Percentiles rank a stretch among this genome's conserved stretches.
These are phyloP conservation scores for Rhodotorula glutinis DNA, from an alignment of 1,284 basidiomycete genomes.

Conservation along the genomic window DNA sequence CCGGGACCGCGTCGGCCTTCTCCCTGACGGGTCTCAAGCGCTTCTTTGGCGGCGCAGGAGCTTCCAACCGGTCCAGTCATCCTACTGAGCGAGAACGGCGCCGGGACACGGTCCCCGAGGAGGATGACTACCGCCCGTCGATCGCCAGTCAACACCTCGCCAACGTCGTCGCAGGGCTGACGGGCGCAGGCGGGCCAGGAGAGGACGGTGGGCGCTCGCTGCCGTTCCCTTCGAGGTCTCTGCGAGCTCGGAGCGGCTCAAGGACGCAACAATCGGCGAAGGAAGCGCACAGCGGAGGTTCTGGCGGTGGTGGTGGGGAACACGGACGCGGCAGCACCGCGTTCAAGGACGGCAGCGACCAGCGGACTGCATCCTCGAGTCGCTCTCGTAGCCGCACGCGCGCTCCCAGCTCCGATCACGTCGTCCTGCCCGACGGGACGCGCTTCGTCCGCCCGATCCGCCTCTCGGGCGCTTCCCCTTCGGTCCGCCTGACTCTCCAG, in stretches of 20 bases:
- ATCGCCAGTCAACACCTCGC: neutral
- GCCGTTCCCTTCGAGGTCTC: too few relatives aligned
- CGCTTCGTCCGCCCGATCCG: conserved; percentile 14
- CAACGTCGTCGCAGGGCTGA: neutral
- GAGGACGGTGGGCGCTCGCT: too few relatives aligned
- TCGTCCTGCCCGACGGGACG: conserved; percentile 1
- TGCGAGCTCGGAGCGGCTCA: too few relatives aligned
- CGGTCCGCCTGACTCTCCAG: conserved; percentile 4
- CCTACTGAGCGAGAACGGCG: neutral
- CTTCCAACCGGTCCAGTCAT: neutral
- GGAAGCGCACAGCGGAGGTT: too few relatives aligned
- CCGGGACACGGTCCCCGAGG: neutral
- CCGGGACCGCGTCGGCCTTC: neutral
- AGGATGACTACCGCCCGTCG: neutral
- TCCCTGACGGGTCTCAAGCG: conserved; percentile 4
- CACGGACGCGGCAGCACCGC: too few relatives aligned
- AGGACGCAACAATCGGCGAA: too few relatives aligned
- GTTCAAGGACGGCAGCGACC: neutral
- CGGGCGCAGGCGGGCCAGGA: neutral
- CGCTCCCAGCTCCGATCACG: neutral
- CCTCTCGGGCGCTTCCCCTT: conserved; percentile 7
- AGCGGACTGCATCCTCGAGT: neutral
- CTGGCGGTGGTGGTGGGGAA: too few relatives aligned
- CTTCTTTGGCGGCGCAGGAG: neutral
- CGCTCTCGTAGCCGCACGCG: neutral